Conservation (phyloP, 306 rosid species). For the Mimosa pudica region DNA sequence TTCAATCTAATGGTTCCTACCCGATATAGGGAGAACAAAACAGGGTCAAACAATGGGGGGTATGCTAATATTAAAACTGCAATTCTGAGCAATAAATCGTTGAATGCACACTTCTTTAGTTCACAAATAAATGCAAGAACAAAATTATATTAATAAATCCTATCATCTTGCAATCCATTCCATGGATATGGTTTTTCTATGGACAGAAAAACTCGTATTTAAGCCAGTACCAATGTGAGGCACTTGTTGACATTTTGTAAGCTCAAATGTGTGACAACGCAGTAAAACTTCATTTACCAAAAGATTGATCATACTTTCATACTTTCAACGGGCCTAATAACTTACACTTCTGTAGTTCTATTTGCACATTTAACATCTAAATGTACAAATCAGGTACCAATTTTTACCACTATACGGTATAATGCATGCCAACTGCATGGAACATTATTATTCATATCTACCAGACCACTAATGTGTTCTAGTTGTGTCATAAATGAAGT, state of each 20-base stretch:
- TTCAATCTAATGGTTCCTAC: neutral
- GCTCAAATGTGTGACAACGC: neutral
- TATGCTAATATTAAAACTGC: constrained; percentile 2
- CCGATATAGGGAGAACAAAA: constrained; percentile 18
- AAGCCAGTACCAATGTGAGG: neutral
- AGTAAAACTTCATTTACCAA: neutral
- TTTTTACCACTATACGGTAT: neutral
- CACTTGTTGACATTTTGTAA: neutral
- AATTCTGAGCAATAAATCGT: neutral
- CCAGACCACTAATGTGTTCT: constrained; percentile 10
- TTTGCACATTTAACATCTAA: neutral
- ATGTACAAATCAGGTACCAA: neutral
- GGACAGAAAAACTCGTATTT: neutral
- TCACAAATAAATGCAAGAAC: neutral
- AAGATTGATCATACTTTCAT: neutral
- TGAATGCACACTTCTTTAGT: neutral
- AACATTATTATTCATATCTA: neutral
- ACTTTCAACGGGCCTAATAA: neutral
- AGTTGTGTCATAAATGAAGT: neutral
- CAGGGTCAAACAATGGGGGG: neutral
- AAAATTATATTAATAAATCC: neutral
- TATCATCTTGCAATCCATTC: neutral
- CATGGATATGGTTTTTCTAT: neutral
- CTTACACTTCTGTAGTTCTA: neutral
- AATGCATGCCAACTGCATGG: neutral